Evolutionary conservation across 306 rosid genomes (phyloP), one percentile per base, ranked within the genome.

Genomic region (Castanea crenata): DNA sequence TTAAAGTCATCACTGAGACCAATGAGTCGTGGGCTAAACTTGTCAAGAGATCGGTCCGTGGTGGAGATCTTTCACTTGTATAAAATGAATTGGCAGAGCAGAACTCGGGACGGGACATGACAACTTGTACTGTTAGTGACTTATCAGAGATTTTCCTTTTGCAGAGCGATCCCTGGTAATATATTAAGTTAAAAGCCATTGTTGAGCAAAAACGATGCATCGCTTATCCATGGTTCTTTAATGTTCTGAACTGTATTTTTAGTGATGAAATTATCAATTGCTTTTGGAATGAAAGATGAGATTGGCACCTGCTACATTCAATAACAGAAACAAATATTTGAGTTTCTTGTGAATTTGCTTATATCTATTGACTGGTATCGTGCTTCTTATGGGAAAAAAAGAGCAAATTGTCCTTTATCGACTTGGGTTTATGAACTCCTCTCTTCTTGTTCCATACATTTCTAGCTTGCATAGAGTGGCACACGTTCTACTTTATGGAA

Each of bases 21-120:
- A 88, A 94, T 12, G 92, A 90, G 74, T 88, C 98, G 5, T 92
- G 98, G 98, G 93, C 90, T 74, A 92, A 89, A 75, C 92, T 94
- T 27, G 76, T 92, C 62, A 92, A 89, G 90, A 89, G 98, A 92
- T 90, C 94, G 44, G 79, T 91, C 83, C 92, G 91, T 54, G 86
- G 92, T 2, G 96, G 97, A 85, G 98, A 88, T 80, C 79, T 92
- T 58, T 89, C 97, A n/a, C 97, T 92, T 58, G 79, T 64, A 73
- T 92, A 92, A 82, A 82, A 83, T 79, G 83, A 80, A 59, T 74
- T 29, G 59, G 38, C 54, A 55, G 77, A 57, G 27, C 49, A 41
- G 68, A 44, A 65, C 76, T 74, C 20, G 56, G 55, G 56, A 63
- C 62, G 81, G 52, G 73, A 62, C 52, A 68, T 70, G 71, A 62